Conservation (phyloP, 306 rosid species). For the Elaeagnus macrophylla region DNA sequence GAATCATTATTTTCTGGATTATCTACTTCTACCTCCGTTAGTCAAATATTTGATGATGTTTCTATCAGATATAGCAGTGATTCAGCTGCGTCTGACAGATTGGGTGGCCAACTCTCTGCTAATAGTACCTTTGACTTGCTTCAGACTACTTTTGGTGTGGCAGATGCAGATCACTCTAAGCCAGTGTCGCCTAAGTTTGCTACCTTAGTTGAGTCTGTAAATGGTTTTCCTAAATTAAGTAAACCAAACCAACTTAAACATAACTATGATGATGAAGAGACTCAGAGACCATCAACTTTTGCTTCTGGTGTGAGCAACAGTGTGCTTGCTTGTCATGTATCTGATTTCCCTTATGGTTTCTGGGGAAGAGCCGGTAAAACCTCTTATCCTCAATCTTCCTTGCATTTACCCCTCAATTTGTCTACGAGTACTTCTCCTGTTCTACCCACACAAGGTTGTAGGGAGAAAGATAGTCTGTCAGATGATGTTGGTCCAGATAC, state of each 20-base stretch:
- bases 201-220: slow-evolving; percentile 50
- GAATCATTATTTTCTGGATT: slow-evolving; percentile 79
- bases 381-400: slow-evolving; percentile 28
- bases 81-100: slow-evolving; percentile 48
- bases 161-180: slow-evolving; percentile 28
- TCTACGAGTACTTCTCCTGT: slow-evolving; percentile 23
- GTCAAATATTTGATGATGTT: slow-evolving; percentile 65
- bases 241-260: slow-evolving; percentile 31
- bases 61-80: slow-evolving; percentile 59
- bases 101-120: slow-evolving; percentile 39
- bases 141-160: slow-evolving; percentile 21
- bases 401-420: slow-evolving; percentile 27
- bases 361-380: slow-evolving; percentile 18
- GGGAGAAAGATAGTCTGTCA: slow-evolving; percentile 20
- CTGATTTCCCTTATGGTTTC: slow-evolving; percentile 25
- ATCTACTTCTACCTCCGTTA: slow-evolving; percentile 39
- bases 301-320: slow-evolving; percentile 16
- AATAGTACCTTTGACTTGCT: slow-evolving; percentile 34
- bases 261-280: slow-evolving; percentile 29
- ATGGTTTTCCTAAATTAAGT: slow-evolving; percentile 30
- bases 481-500: slow-evolving; percentile 24
- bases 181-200: slow-evolving; percentile 79
- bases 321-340: slow-evolving; percentile 12
- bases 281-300: slow-evolving; percentile 19
- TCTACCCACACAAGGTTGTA: slow-evolving; percentile 26